Conservation (phyloP, 2,329 filamentous ascomycete genomes). For the Phaeosphaeriaceae sp. region DNA sequence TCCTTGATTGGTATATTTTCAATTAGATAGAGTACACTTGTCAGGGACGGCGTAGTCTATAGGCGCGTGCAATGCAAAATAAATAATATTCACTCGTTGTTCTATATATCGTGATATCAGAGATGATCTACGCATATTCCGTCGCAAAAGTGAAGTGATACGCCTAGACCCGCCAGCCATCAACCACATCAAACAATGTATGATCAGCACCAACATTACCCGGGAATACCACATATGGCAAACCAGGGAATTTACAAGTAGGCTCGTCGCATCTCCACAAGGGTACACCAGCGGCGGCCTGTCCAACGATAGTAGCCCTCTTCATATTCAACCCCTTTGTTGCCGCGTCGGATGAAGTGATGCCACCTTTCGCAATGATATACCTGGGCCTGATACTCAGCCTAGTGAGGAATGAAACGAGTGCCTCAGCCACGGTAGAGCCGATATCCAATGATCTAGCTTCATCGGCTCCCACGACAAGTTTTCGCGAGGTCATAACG, state of each 20-base stretch:
- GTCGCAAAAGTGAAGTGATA: too few relatives aligned
- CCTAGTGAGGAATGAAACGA: slow-evolving; percentile 59
- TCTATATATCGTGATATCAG: too few relatives aligned
- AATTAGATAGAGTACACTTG: too few relatives aligned
- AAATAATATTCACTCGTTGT: too few relatives aligned
- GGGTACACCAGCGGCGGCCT: slow-evolving; percentile 65
- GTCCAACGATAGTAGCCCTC: slow-evolving; percentile 62
- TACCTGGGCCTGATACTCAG: slow-evolving; percentile 61
- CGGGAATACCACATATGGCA: slow-evolving; percentile 66
- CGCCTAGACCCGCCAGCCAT: too few relatives aligned
- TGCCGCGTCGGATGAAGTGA: slow-evolving; percentile 66
- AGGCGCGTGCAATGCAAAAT: too few relatives aligned
- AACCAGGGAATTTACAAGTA: slow-evolving; percentile 57
- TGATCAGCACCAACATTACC: slow-evolving; percentile 60
- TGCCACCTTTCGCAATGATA: slow-evolving; percentile 66
- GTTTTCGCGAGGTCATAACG: slow-evolving; percentile 65
- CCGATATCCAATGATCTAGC: slow-evolving; percentile 63
- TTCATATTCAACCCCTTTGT: slow-evolving; percentile 64
- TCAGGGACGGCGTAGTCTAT: too few relatives aligned
- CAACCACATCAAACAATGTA: too few relatives aligned
- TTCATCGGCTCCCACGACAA: slow-evolving; percentile 60
- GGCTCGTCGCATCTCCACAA: slow-evolving; percentile 65
- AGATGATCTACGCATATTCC: too few relatives aligned
- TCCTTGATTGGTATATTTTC: too few relatives aligned
- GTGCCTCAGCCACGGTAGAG: slow-evolving; percentile 56